Conservation (phyloP, 176 grass and related monocot species). For the Dendrocalamus sinicus region DNA sequence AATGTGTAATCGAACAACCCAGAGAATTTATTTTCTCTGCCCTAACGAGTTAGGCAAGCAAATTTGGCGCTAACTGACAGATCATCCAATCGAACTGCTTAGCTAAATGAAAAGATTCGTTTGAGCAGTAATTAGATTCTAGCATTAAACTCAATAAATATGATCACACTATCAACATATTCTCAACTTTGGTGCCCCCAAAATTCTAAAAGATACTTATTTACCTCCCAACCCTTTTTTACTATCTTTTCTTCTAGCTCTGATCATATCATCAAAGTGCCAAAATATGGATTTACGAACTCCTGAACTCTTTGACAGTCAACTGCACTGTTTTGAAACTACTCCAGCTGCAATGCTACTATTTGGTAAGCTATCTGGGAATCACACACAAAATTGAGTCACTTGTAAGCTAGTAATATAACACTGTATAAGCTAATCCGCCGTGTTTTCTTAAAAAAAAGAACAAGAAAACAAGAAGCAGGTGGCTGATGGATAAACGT, state of each 20-base stretch:
- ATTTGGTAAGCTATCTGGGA: constrained; percentile 26
- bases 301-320: constrained; percentile 6
- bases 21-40: not conserved
- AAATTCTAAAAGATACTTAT: constrained; percentile 18
- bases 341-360: constrained; percentile 13
- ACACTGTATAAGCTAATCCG: constrained; percentile 36
- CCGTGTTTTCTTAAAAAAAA: not conserved
- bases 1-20: constrained; percentile 14
- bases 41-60: not conserved
- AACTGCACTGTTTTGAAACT: constrained; percentile 17
- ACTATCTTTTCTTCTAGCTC: constrained; percentile 9
- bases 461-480: constrained; percentile 44
- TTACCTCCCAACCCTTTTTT: not conserved
- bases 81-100: constrained; percentile 14
- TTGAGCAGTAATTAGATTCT: constrained; percentile 16
- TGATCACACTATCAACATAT: constrained; percentile 22
- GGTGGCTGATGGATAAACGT: constrained; percentile 34
- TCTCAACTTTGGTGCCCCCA: not conserved
- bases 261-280: constrained; percentile 11
- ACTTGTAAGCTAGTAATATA: constrained; percentile 32
- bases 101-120: constrained; percentile 12
- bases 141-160: not conserved
- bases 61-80: not conserved
- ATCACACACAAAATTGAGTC: constrained; percentile 15
- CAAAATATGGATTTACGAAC: not conserved